Evolutionary conservation across 2,329 filamentous ascomycete genomes (phyloP).

Genomic region (Dactylellina cionopaga): DNA sequence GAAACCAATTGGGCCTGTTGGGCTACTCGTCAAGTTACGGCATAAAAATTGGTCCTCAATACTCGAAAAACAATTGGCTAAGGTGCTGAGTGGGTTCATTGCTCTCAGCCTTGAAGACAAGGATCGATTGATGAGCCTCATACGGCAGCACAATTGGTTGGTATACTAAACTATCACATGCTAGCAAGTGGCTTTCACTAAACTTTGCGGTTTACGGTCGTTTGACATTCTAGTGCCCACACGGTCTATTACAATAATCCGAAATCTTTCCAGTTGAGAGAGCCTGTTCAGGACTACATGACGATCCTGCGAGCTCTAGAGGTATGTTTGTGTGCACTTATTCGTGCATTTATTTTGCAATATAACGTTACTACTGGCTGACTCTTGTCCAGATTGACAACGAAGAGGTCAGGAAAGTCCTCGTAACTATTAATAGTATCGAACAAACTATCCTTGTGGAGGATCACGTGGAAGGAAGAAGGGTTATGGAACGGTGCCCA

Average conservation of each 20-base stretch:
- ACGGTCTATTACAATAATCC: conserved; percentile 74
- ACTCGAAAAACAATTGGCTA: conserved; percentile 80
- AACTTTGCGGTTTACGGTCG: conserved; percentile 42
- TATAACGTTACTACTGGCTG: neutral
- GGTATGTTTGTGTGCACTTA: conserved; percentile 59
- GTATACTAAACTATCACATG: too few relatives aligned
- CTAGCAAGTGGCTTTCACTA: too few relatives aligned
- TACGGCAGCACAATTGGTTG: conserved; percentile 66
- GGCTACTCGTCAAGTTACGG: conserved; percentile 77
- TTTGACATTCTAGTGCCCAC: conserved; percentile 60
- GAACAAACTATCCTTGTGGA: conserved; percentile 85
- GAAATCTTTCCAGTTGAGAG: conserved; percentile 71
- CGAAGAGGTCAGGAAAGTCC: conserved; percentile 77
- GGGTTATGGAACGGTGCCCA: conserved; percentile 74
- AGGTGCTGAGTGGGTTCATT: conserved; percentile 77
- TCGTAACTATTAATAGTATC: conserved; percentile 83
- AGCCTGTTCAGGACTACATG: conserved; percentile 77
- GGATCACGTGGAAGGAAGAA: conserved; percentile 72
- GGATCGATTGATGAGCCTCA: conserved; percentile 72
- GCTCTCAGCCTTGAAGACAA: conserved; percentile 82
- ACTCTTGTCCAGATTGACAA: conserved; percentile 72
- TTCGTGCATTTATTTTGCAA: too few relatives aligned
- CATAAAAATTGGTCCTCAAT: conserved; percentile 85
- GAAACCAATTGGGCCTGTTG: conserved; percentile 84
- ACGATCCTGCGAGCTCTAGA: conserved; percentile 82